phyloP scores from a whole-genome alignment of 2,329 filamentous ascomycete species.

The Hymenoscyphus salicellus region DNA sequence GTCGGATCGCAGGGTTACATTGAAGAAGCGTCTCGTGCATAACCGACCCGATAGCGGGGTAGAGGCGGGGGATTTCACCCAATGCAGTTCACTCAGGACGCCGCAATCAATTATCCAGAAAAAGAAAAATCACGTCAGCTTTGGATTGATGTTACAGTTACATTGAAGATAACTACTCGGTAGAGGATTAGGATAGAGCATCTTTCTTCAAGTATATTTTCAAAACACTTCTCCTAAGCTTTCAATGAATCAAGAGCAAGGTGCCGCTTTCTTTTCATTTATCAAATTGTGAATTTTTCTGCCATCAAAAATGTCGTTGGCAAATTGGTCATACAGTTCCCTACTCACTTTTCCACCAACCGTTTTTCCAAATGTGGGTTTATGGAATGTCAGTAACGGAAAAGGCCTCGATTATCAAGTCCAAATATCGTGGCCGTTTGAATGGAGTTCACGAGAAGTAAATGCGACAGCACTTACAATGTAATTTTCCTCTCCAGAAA shows the following conservation, averaged over 20 bases:
- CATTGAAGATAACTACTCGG: background rate
- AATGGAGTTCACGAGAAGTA: background rate
- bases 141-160: background rate
- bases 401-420: background rate
- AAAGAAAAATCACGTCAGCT: background rate
- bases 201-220: background rate
- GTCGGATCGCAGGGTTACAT: background rate
- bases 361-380: background rate
- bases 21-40: background rate
- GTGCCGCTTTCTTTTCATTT: background rate
- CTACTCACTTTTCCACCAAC: background rate
- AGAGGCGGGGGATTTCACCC: background rate
- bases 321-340: background rate
- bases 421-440: slow-evolving; percentile 1
- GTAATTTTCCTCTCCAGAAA: background rate
- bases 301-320: background rate
- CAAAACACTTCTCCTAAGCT: background rate
- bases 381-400: slow-evolving; percentile 4
- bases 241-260: background rate
- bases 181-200: background rate
- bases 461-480: background rate
- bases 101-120: background rate
- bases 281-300: too few relatives aligned
- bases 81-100: background rate
- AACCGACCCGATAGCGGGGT: background rate